phyloP scores from a whole-genome alignment of 306 rosid genomes.

The Acacia confusa region DNA sequence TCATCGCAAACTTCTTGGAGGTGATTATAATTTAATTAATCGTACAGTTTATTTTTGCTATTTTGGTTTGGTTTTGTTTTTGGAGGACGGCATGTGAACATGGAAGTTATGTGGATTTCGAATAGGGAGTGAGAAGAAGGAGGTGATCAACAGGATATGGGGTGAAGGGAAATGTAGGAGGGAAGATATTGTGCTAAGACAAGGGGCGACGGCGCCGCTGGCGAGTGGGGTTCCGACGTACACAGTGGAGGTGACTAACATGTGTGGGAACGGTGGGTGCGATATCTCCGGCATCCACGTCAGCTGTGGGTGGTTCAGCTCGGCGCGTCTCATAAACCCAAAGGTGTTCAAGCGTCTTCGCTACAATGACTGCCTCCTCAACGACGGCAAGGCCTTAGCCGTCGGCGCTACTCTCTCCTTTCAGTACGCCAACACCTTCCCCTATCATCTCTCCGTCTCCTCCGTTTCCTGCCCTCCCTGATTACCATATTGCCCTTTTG shows the following conservation, averaged over 20 bases:
- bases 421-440: constrained; percentile 78
- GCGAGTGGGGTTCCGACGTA: constrained; percentile 84
- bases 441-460: constrained; percentile 67
- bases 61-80: not conserved
- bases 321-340: constrained; percentile 76
- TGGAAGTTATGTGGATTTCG: not conserved
- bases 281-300: constrained; percentile 67
- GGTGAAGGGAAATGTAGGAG: constrained; percentile 68
- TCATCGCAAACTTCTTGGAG: constrained; percentile 70
- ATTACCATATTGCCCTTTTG: not conserved
- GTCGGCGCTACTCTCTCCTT: constrained; percentile 66
- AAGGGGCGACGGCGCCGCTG: constrained; percentile 76
- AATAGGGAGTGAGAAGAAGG: constrained; percentile 32
- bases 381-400: constrained; percentile 66
- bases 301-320: constrained; percentile 92
- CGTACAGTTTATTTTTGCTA: too few relatives aligned
- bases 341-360: constrained; percentile 78
- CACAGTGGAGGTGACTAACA: constrained; percentile 76
- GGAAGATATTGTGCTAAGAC: constrained; percentile 66
- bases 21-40: not conserved
- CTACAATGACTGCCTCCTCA: constrained; percentile 78
- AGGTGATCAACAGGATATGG: constrained; percentile 64
- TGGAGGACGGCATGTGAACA: not conserved
- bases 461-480: constrained; percentile 45
- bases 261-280: constrained; percentile 66